Percentiles rank a stretch among this genome's conserved stretches.
Conservation (phyloP, 441 rosid genomes). For the Corymbia citriodora region DNA sequence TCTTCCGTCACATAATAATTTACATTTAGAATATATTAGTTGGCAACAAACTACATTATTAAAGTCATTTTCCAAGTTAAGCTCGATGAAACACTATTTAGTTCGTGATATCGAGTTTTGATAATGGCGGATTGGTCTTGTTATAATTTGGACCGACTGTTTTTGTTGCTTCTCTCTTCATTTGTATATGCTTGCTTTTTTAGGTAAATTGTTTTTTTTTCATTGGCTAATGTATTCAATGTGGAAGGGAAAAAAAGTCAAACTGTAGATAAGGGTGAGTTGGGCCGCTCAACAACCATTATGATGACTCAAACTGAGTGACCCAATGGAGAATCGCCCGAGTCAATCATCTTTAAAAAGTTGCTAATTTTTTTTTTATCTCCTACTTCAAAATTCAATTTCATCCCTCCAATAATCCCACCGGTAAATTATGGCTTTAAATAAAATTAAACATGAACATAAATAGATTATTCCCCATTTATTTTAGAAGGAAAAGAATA, state of each 20-base stretch:
- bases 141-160: background rate
- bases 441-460: background rate
- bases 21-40: background rate
- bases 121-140: background rate
- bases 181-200: background rate
- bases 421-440: background rate
- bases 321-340: background rate
- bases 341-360: background rate
- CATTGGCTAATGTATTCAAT: background rate
- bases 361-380: background rate
- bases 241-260: background rate
- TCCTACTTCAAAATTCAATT: background rate
- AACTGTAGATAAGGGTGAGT: background rate
- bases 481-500: slow-evolving; percentile 6
- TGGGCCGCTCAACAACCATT: background rate
- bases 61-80: background rate
- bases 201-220: background rate
- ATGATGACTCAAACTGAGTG: background rate
- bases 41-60: fast-evolving
- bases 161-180: background rate
- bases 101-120: background rate
- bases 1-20: background rate
- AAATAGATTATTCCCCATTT: background rate
- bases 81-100: background rate
- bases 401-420: background rate